Evolutionary conservation across 306 rosid species (phyloP).

Genomic region (Cucurbita argyrosperma): DNA sequence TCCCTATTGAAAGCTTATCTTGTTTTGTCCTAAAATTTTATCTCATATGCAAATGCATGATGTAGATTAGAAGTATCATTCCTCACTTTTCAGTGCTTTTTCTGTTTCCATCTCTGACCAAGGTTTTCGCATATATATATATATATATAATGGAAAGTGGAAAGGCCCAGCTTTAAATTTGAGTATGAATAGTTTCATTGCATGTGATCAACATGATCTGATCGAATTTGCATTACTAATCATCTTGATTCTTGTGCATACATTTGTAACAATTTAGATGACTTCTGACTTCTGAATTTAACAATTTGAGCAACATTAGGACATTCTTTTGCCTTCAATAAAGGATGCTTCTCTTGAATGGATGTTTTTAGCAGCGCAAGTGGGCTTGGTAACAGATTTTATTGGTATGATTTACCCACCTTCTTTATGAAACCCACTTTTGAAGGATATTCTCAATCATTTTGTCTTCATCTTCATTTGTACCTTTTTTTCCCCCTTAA

Average conservation of each 20-base stretch:
- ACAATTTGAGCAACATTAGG: neutral
- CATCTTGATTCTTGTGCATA: neutral
- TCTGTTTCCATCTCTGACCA: neutral
- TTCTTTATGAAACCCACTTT: neutral
- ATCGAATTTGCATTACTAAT: neutral
- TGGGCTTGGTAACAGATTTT: neutral
- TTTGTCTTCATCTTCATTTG: neutral
- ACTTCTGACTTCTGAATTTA: neutral
- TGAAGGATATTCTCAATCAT: neutral
- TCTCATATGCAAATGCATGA: neutral
- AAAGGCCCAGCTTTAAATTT: neutral
- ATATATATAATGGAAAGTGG: neutral
- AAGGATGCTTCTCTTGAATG: neutral
- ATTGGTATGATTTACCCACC: neutral
- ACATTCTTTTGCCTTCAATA: neutral
- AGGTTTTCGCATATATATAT: neutral
- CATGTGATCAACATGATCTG: neutral
- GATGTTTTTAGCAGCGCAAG: neutral
- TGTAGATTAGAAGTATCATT: neutral
- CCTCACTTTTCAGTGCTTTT: slow-evolving; percentile 4
- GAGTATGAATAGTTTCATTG: neutral
- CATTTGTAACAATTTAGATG: neutral
- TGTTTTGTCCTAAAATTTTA: neutral
- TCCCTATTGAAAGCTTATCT: neutral
- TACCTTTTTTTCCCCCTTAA: neutral